These are phyloP conservation scores for Chaetomium tenue DNA, from an alignment of 495 filamentous ascomycete species.

Conservation along the genomic window DNA sequence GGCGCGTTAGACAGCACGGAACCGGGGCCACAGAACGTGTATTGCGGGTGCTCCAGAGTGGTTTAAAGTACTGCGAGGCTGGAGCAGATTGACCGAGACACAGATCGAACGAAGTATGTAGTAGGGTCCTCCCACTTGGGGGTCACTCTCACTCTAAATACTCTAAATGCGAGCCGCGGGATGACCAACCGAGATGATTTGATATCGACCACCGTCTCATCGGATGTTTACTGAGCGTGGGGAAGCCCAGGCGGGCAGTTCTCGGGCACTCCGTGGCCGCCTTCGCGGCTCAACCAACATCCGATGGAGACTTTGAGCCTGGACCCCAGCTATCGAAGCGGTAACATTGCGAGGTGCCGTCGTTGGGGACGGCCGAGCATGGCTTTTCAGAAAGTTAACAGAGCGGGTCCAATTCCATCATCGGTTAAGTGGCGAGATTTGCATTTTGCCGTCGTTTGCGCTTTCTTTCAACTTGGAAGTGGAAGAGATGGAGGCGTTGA, in stretches of 20 bases:
- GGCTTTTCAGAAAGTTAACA: background rate
- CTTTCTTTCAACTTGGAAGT: background rate
- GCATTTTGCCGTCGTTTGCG: background rate
- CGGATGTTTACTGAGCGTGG: constrained; percentile 6
- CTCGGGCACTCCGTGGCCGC: background rate
- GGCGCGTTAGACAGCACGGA: constrained; percentile 1
- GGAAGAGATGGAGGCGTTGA: background rate
- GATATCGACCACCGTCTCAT: background rate
- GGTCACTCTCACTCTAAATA: background rate
- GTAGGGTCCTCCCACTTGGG: background rate
- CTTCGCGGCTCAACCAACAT: background rate
- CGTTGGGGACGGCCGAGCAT: background rate
- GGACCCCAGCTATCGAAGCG: background rate
- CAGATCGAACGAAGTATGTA: background rate
- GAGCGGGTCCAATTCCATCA: background rate
- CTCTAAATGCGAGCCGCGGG: constrained; percentile 1
- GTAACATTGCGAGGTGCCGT: background rate
- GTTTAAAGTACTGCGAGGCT: background rate
- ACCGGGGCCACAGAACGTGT: constrained; percentile 10
- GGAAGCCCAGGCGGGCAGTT: constrained; percentile 1
- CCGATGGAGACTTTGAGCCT: background rate
- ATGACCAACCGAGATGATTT: constrained; percentile 11
- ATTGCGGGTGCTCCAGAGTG: constrained; percentile 5
- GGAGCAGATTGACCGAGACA: background rate
- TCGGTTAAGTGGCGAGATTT: background rate